A percentile compares a stretch with the other conserved stretches of the same genome.
Conservation (phyloP, 1,139 yeast species). For the Sugiyamaella neomexicana region DNA sequence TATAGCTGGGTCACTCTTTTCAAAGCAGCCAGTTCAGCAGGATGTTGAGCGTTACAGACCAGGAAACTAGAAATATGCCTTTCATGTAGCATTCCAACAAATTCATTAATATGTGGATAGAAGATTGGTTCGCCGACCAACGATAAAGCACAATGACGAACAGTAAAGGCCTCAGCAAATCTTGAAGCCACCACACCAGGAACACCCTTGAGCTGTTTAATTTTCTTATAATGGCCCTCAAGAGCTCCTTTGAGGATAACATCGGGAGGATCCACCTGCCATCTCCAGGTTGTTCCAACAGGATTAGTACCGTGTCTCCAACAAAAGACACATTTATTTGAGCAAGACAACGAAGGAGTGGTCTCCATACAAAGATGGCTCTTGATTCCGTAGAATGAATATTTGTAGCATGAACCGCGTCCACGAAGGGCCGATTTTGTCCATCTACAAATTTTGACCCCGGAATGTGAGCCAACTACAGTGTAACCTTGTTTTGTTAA, state of each 20-base stretch:
- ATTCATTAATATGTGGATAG: slow-evolving; percentile 86
- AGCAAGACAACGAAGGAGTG: slow-evolving; percentile 90
- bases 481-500: slow-evolving; percentile 92
- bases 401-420: slow-evolving; percentile 91
- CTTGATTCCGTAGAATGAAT: slow-evolving; percentile 85
- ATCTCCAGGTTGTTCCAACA: slow-evolving; percentile 93
- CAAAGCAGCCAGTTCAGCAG: slow-evolving; percentile 69
- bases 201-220: slow-evolving; percentile 92
- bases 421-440: slow-evolving; percentile 92
- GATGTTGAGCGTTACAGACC: slow-evolving; percentile 96
- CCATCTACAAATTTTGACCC: slow-evolving; percentile 96
- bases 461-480: slow-evolving; percentile 91
- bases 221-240: slow-evolving; percentile 84
- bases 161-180: slow-evolving; percentile 86
- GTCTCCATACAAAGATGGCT: slow-evolving; percentile 96
- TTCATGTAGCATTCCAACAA: slow-evolving; percentile 74
- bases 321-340: slow-evolving; percentile 93
- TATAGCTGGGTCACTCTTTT: slow-evolving; percentile 84
- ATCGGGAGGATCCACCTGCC: slow-evolving; percentile 93
- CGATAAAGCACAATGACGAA: slow-evolving; percentile 87
- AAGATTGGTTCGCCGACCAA: slow-evolving; percentile 94
- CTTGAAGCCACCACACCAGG: slow-evolving; percentile 91
- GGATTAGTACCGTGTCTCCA: slow-evolving; percentile 99
- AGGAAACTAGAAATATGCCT: slow-evolving; percentile 79
- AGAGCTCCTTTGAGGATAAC: slow-evolving; percentile 81